phyloP scores from a whole-genome alignment of 306 rosid genomes.

The Vigna reflexopilosa region DNA sequence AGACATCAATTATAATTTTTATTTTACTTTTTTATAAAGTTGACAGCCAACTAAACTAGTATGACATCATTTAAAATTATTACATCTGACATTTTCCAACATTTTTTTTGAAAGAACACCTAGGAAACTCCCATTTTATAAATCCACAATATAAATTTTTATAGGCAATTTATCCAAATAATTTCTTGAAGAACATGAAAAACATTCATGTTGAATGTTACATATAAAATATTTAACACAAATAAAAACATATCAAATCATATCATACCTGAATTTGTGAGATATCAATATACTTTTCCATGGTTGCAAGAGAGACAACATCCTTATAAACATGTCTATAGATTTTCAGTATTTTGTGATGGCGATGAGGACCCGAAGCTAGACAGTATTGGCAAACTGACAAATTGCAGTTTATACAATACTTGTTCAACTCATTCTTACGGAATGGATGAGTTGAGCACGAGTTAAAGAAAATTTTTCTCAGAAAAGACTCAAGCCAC shows the following conservation, averaged over 20 bases:
- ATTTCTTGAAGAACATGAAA: not conserved
- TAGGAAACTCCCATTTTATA: not conserved
- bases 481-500: conserved; percentile 55
- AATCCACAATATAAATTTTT: not conserved
- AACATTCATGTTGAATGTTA: not conserved
- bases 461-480: conserved; percentile 37
- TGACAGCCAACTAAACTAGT: no score
- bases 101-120: no score
- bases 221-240: not conserved
- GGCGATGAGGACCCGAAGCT: conserved; percentile 46
- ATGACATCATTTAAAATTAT: no score
- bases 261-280: conserved; percentile 60
- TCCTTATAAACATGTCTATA: conserved; percentile 54
- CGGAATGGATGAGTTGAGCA: conserved; percentile 43
- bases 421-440: conserved; percentile 51
- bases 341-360: conserved; percentile 50
- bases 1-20: no score
- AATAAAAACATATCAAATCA: not conserved
- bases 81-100: no score
- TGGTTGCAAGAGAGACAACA: conserved; percentile 51
- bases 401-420: conserved; percentile 54
- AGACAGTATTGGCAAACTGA: conserved; percentile 55
- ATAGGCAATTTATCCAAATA: not conserved
- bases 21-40: no score
- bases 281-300: conserved; percentile 55